Percentiles rank a stretch among this genome's conserved stretches.
Evolutionary conservation across 2,329 filamentous ascomycete species (phyloP).

Genomic region (Xylariaceae sp.): DNA sequence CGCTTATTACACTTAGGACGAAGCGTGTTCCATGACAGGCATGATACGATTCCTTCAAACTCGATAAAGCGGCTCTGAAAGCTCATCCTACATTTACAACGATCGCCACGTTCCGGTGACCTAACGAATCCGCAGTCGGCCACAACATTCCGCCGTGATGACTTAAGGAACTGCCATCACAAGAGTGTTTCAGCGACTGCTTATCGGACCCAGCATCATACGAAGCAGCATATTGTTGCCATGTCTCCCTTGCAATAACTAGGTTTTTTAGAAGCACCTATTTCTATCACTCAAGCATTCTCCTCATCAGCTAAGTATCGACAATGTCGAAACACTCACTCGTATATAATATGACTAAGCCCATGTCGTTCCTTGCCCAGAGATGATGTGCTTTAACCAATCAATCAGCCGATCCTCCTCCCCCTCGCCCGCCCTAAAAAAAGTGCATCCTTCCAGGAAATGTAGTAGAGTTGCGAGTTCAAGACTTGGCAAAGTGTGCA

Average conservation of each 20-base stretch:
- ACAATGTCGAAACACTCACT: too few species aligned
- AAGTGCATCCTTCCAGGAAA: not conserved
- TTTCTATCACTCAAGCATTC: too few species aligned
- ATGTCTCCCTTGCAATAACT: too few species aligned
- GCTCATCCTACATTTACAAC: not conserved
- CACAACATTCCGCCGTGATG: not conserved
- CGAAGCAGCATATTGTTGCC: not conserved
- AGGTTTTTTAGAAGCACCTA: too few species aligned
- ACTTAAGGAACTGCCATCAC: not conserved
- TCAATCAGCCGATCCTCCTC: too few species aligned
- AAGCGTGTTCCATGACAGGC: not conserved
- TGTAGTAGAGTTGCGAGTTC: not conserved
- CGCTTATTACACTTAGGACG: not conserved
- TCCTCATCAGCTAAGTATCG: too few species aligned
- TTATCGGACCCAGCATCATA: not conserved
- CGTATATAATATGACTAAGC: not conserved
- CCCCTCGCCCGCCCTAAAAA: not conserved
- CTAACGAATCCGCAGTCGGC: not conserved
- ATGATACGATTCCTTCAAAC: not conserved
- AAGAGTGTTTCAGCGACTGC: not conserved
- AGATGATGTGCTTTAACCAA: not conserved
- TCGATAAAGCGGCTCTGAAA: not conserved
- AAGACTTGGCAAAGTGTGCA: not conserved
- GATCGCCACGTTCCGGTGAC: slow-evolving; percentile 1
- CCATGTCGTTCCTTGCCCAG: not conserved